These are phyloP conservation scores for Didymella arachidicola DNA, from an alignment of 2,329 filamentous ascomycete genomes.

Conservation along the genomic window DNA sequence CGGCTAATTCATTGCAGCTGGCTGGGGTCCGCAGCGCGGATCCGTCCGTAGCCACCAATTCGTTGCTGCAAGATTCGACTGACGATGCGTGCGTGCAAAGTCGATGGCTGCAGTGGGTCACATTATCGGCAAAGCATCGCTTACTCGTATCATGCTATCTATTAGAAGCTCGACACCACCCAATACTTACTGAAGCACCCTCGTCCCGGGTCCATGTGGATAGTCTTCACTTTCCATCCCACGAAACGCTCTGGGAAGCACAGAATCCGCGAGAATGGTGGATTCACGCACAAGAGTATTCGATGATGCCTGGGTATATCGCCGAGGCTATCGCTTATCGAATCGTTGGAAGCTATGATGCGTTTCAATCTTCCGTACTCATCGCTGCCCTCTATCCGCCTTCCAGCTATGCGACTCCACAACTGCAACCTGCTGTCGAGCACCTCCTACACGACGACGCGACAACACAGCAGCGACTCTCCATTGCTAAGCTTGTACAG, in stretches of 20 bases:
- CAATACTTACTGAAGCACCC: constrained; percentile 39
- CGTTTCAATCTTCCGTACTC: constrained; percentile 51
- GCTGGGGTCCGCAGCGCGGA: not conserved
- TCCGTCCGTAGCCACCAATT: constrained; percentile 8
- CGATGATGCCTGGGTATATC: constrained; percentile 34
- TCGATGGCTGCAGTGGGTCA: constrained; percentile 47
- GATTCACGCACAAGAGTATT: constrained; percentile 29
- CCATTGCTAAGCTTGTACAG: constrained; percentile 50
- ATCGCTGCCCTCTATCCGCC: constrained; percentile 43
- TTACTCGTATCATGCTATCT: constrained; percentile 54
- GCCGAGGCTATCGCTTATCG: constrained; percentile 30
- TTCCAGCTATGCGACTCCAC: constrained; percentile 29
- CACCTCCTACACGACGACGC: constrained; percentile 36
- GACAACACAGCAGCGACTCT: constrained; percentile 40
- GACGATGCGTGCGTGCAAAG: constrained; percentile 32
- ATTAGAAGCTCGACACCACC: constrained; percentile 52
- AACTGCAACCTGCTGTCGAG: constrained; percentile 29
- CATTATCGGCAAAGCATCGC: constrained; percentile 43
- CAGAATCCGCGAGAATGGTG: constrained; percentile 33
- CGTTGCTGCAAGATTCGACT: constrained; percentile 26
- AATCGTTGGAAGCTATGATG: constrained; percentile 27
- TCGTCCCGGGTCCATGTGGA: constrained; percentile 28
- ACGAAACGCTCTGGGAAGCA: constrained; percentile 51
- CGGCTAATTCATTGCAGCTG: not conserved
- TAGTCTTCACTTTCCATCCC: constrained; percentile 51